Evolutionary conservation across 2,329 filamentous ascomycete species (phyloP).

Genomic region (Monosporascus sp.): DNA sequence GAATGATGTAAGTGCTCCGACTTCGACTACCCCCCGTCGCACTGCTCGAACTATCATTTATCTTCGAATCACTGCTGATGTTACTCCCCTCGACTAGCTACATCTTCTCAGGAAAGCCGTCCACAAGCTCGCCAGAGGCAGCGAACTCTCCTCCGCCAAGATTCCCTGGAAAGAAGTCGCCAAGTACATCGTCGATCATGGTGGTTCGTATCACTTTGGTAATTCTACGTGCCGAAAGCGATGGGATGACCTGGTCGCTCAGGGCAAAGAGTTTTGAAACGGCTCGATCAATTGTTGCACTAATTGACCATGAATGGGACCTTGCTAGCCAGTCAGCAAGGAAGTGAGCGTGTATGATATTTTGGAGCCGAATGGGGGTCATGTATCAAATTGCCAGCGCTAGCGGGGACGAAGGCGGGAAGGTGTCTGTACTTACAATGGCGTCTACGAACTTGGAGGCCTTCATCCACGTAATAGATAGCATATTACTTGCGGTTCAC

Average conservation of each 20-base stretch:
- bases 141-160: constrained; percentile 29
- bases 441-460: constrained; percentile 1
- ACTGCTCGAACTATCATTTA: background rate
- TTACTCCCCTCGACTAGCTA: constrained; percentile 28
- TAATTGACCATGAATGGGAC: background rate
- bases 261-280: constrained; percentile 10
- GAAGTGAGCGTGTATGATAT: constrained; percentile 10
- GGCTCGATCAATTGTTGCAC: background rate
- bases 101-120: constrained; percentile 41
- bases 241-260: constrained; percentile 43
- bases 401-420: constrained; percentile 4
- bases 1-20: constrained; percentile 54
- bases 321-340: background rate
- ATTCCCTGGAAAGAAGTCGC: constrained; percentile 55
- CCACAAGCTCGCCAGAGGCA: constrained; percentile 27
- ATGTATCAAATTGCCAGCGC: constrained; percentile 11
- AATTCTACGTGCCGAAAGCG: constrained; percentile 54
- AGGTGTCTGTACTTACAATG: constrained; percentile 20
- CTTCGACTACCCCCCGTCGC: background rate
- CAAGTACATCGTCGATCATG: constrained; percentile 45
- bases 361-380: constrained; percentile 2
- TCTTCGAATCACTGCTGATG: background rate
- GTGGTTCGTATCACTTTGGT: constrained; percentile 56
- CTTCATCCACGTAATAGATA: constrained; percentile 4
- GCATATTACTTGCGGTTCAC: no score